phyloP scores from a whole-genome alignment of 257 asterid genomes.

The Oldenlandia corymbosa region DNA sequence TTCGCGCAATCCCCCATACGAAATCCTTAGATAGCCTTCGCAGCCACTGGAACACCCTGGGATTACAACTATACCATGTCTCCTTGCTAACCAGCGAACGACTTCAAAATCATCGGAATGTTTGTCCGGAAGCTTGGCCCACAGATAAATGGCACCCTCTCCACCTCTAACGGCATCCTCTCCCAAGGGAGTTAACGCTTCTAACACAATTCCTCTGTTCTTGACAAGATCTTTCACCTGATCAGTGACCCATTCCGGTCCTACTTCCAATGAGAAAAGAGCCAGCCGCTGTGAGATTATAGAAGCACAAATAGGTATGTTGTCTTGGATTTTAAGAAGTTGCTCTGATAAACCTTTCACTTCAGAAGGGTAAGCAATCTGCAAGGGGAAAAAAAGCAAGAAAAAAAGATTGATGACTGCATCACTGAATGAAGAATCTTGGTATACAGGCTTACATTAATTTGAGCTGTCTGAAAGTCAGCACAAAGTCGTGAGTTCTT shows the following conservation, averaged over 20 bases:
- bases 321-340: conserved; percentile 92
- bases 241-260: conserved; percentile 76
- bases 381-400: conserved; percentile 15
- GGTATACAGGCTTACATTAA: neutral
- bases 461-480: neutral
- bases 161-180: conserved; percentile 75
- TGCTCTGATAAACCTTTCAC: conserved; percentile 69
- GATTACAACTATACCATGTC: conserved; percentile 59
- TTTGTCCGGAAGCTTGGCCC: conserved; percentile 83
- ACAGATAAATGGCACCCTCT: conserved; percentile 90
- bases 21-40: conserved; percentile 65
- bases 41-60: conserved; percentile 82
- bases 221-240: conserved; percentile 63
- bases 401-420: neutral
- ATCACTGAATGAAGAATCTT: neutral
- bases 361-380: conserved; percentile 91
- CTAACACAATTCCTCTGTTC: conserved; percentile 54
- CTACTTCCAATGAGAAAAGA: conserved; percentile 73
- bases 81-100: conserved; percentile 72
- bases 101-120: conserved; percentile 57
- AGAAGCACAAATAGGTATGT: conserved; percentile 93
- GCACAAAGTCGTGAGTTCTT: neutral
- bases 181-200: conserved; percentile 84
- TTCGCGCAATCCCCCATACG: conserved; percentile 72
- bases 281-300: conserved; percentile 77